These are phyloP conservation scores for Syzygium jambos DNA, from an alignment of 345 rosid species.

Conservation along the genomic window DNA sequence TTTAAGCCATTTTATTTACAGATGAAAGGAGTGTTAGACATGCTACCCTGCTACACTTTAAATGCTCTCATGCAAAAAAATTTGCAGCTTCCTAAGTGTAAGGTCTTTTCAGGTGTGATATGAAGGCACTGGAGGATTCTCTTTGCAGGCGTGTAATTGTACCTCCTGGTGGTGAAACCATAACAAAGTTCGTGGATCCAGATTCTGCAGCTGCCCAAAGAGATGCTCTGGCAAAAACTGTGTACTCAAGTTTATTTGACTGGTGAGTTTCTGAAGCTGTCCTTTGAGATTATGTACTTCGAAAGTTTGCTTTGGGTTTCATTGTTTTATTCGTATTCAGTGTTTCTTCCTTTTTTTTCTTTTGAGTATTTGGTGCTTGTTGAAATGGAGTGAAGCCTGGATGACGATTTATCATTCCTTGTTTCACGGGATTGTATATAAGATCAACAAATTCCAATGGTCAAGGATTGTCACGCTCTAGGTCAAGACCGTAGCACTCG, in stretches of 20 bases:
- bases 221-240: slow-evolving; percentile 94
- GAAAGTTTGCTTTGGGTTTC: background rate
- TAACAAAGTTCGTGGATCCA: slow-evolving; percentile 93
- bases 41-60: background rate
- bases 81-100: slow-evolving; percentile 11
- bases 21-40: background rate
- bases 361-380: background rate
- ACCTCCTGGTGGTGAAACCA: slow-evolving; percentile 88
- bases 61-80: background rate
- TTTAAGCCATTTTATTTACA: slow-evolving; percentile 3
- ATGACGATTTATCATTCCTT: background rate
- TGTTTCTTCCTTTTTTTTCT: background rate
- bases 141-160: slow-evolving; percentile 93
- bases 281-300: background rate
- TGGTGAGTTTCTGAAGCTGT: slow-evolving; percentile 44
- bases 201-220: slow-evolving; percentile 75
- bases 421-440: slow-evolving; percentile 78
- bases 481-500: too few relatives aligned
- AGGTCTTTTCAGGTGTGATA: slow-evolving; percentile 71
- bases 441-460: slow-evolving; percentile 87
- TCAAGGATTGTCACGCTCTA: slow-evolving; percentile 36
- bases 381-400: background rate
- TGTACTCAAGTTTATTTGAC: slow-evolving; percentile 92
- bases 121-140: slow-evolving; percentile 84
- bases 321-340: background rate